phyloP scores from a whole-genome alignment of 2,329 filamentous ascomycete species.

The Trichoderma sp. region DNA sequence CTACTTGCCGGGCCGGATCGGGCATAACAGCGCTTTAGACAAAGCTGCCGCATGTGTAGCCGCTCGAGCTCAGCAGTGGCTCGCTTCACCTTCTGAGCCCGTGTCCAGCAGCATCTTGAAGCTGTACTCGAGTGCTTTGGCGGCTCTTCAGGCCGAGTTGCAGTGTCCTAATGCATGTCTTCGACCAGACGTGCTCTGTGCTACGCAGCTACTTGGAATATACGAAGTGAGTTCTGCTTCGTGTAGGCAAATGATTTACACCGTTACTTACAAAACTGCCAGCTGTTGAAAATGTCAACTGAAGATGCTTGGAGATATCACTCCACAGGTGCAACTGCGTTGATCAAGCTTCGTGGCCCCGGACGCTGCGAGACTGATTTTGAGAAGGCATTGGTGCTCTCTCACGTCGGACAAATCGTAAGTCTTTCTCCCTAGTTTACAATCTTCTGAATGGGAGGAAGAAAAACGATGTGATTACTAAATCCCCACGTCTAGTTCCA shows the following conservation, averaged over 20 bases:
- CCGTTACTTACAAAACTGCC: neutral
- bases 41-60: slow-evolving; percentile 11
- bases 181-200: slow-evolving; percentile 9
- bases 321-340: neutral
- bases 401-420: slow-evolving; percentile 17
- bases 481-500: neutral
- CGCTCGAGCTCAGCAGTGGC: slow-evolving; percentile 14
- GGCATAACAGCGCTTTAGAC: slow-evolving; percentile 7
- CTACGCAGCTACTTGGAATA: slow-evolving; percentile 9
- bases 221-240: neutral
- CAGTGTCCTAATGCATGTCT: neutral
- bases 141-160: slow-evolving; percentile 3
- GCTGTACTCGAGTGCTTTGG: slow-evolving; percentile 6
- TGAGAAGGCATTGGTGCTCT: slow-evolving; percentile 9
- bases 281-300: slow-evolving; percentile 12
- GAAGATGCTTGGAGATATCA: slow-evolving; percentile 10
- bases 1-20: slow-evolving; percentile 8
- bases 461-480: neutral
- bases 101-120: neutral
- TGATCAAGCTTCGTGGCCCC: slow-evolving; percentile 14
- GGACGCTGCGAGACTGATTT: slow-evolving; percentile 9
- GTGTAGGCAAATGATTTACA: neutral
- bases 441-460: neutral
- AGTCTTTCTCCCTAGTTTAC: neutral
- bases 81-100: neutral